Evolutionary conservation across 2,329 filamentous ascomycete genomes (phyloP).

Genomic region (Volutella citrinella): DNA sequence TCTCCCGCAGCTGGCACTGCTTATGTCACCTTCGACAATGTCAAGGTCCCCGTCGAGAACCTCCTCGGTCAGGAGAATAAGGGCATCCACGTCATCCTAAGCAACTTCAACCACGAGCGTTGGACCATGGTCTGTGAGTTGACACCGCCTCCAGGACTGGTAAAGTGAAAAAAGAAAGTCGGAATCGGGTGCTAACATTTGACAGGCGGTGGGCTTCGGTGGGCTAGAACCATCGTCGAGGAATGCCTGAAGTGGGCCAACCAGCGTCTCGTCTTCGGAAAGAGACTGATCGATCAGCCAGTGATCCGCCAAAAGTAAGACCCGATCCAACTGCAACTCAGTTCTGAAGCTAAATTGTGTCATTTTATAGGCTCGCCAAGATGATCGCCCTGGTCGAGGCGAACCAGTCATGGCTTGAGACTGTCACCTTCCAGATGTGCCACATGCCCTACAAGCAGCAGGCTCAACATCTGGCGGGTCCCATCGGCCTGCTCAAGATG

Average conservation of each 20-base stretch:
- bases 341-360: too few species aligned
- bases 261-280: slow-evolving; percentile 80
- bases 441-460: slow-evolving; percentile 79
- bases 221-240: slow-evolving; percentile 68
- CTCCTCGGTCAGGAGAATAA: slow-evolving; percentile 80
- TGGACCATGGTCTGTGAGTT: slow-evolving; percentile 68
- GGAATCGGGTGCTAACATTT: too few species aligned
- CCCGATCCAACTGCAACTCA: too few species aligned
- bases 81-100: slow-evolving; percentile 79
- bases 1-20: slow-evolving; percentile 75
- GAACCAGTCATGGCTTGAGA: slow-evolving; percentile 84
- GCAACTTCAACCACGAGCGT: slow-evolving; percentile 87
- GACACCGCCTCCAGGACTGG: too few species aligned
- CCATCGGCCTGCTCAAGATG: slow-evolving; percentile 80
- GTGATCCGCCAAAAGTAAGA: slow-evolving; percentile 75
- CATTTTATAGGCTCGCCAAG: slow-evolving; percentile 73
- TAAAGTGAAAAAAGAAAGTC: too few species aligned
- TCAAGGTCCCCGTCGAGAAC: slow-evolving; percentile 78
- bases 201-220: slow-evolving; percentile 60
- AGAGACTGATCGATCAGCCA: slow-evolving; percentile 78
- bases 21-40: slow-evolving; percentile 80
- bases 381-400: slow-evolving; percentile 82
- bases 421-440: slow-evolving; percentile 84
- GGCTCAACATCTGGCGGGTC: slow-evolving; percentile 70
- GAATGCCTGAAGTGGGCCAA: slow-evolving; percentile 87